Percentiles rank a stretch among this genome's conserved stretches.
These are phyloP conservation scores for Gossypium australe DNA, from an alignment of 345 rosid genomes.

Conservation along the genomic window DNA sequence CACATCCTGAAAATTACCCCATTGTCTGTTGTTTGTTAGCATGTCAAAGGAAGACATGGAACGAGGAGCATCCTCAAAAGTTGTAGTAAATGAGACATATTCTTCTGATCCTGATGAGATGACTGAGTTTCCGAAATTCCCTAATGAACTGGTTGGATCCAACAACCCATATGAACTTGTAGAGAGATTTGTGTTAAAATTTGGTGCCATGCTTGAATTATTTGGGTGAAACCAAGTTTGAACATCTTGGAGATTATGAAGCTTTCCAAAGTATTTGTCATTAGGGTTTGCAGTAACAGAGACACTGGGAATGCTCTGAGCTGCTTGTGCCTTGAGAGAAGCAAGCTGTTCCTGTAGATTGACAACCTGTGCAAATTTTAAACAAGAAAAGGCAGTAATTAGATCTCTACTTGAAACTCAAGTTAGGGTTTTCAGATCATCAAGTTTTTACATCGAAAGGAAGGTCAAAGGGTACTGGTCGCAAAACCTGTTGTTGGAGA, in stretches of 20 bases:
- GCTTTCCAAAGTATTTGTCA: conserved; percentile 35
- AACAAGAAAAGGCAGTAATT: not conserved
- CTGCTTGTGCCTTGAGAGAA: conserved; percentile 76
- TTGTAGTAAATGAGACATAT: conserved; percentile 27
- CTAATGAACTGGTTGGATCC: conserved; percentile 30
- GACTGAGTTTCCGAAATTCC: conserved; percentile 38
- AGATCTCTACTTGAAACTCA: not conserved
- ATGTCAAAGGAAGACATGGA: conserved; percentile 40
- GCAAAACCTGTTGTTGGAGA: conserved; percentile 79
- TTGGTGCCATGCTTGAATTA: conserved; percentile 23
- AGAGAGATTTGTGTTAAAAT: conserved; percentile 10
- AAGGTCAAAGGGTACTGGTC: not conserved
- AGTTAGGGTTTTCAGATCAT: conserved; percentile 23
- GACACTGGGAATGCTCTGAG: conserved; percentile 29
- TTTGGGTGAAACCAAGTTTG: conserved; percentile 34
- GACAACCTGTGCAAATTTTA: conserved; percentile 53
- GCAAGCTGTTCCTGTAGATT: conserved; percentile 82
- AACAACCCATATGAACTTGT: conserved; percentile 24
- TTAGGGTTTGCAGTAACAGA: conserved; percentile 58
- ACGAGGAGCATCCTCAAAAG: conserved; percentile 50
- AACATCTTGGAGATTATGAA: conserved; percentile 40
- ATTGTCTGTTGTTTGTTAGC: conserved; percentile 40
- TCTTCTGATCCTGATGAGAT: conserved; percentile 27
- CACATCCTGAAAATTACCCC: conserved; percentile 47
- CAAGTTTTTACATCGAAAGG: not conserved